Evolutionary conservation across 805 yeast genomes (phyloP).

Genomic region (Spathaspora sp.): DNA sequence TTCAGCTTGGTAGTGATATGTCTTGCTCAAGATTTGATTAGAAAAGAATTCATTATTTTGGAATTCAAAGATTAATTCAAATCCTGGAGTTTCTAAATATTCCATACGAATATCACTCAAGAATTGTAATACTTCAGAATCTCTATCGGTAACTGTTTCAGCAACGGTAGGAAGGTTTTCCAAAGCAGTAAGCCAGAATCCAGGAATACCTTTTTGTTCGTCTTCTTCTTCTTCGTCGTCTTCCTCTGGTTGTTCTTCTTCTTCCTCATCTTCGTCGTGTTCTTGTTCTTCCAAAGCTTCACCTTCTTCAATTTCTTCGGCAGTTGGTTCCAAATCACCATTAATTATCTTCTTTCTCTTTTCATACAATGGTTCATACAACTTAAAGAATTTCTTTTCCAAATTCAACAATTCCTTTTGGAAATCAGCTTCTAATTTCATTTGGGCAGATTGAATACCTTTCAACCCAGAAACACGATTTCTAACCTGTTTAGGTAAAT

Average conservation of each 20-base stretch:
- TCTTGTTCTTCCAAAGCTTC: constrained; percentile 61
- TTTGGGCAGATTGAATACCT: constrained; percentile 73
- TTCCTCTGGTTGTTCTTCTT: constrained; percentile 37
- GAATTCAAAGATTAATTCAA: constrained; percentile 81
- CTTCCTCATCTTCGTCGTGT: constrained; percentile 37
- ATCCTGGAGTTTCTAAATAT: constrained; percentile 83
- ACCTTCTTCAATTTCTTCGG: constrained; percentile 76
- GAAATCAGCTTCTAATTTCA: constrained; percentile 83
- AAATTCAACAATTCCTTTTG: constrained; percentile 83
- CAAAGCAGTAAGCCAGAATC: constrained; percentile 95
- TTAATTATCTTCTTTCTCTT: constrained; percentile 67
- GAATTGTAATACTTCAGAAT: constrained; percentile 72
- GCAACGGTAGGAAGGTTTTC: constrained; percentile 79
- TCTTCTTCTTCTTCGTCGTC: constrained; percentile 41
- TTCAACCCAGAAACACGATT: constrained; percentile 79
- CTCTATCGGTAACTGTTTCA: constrained; percentile 86
- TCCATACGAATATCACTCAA: constrained; percentile 72
- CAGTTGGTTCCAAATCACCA: constrained; percentile 75
- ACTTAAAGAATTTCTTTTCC: constrained; percentile 72
- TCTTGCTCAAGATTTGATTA: constrained; percentile 70
- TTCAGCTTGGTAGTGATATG: constrained; percentile 91
- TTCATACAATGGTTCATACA: constrained; percentile 73
- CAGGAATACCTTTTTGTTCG: constrained; percentile 73
- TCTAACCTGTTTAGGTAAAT: constrained; percentile 69
- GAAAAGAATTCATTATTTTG: constrained; percentile 70